Evolutionary conservation across 768 basidiomycete species (phyloP).

Genomic region (Psilocybe cubensis): DNA sequence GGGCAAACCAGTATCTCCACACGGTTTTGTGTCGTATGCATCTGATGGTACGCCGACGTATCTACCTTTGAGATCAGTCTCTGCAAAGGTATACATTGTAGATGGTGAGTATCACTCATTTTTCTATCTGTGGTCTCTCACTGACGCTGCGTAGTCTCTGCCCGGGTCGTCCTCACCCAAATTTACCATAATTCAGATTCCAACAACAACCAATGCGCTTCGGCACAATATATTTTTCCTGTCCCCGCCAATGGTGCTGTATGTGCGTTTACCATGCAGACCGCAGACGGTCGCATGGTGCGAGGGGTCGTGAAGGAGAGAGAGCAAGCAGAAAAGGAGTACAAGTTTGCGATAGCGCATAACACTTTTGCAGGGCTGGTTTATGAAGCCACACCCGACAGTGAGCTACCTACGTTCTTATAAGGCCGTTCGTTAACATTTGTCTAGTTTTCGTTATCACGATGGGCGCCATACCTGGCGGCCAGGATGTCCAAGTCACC

Average conservation of each 20-base stretch:
- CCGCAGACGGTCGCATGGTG: conserved; percentile 1
- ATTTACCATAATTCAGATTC: conserved; percentile 1
- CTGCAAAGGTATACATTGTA: conserved; percentile 2
- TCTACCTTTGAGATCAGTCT: conserved; percentile 4
- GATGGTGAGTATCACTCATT: conserved; percentile 1
- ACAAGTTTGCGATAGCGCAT: conserved; percentile 3
- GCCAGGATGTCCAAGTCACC: conserved; percentile 5
- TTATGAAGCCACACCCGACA: conserved; percentile 9
- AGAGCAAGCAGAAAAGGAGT: conserved; percentile 4
- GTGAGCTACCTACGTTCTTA: not conserved
- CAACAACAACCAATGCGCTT: not conserved
- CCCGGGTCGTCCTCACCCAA: conserved; percentile 7
- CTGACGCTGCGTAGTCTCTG: not conserved
- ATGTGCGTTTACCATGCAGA: conserved; percentile 7
- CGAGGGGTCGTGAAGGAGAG: conserved; percentile 8
- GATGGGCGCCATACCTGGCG: conserved; percentile 6
- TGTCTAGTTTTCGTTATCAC: conserved; percentile 7
- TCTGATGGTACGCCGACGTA: conserved; percentile 1
- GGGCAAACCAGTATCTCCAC: not conserved
- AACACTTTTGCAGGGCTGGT: conserved; percentile 7
- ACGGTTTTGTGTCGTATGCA: conserved; percentile 7
- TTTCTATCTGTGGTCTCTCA: not conserved
- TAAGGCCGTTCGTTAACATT: not conserved
- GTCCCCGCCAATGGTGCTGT: conserved; percentile 10
- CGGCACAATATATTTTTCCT: conserved; percentile 8